Conservation (phyloP, 139 green algal species). For the Chlorella sorokiniana region DNA sequence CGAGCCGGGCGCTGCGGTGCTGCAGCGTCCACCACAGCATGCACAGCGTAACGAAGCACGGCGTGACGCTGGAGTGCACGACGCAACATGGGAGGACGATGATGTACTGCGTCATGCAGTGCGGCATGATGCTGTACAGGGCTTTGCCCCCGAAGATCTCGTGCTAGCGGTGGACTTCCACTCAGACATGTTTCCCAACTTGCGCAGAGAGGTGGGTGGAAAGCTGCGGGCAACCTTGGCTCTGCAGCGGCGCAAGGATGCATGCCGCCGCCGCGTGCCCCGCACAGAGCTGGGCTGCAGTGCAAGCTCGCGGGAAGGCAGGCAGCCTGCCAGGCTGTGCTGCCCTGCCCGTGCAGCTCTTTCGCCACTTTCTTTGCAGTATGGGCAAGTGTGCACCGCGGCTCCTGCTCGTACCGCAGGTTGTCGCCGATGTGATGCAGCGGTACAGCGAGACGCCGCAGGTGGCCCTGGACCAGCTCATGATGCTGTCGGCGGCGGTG, state of each 20-base stretch:
- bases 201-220: not conserved
- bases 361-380: too few species aligned
- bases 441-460: constrained; percentile 7
- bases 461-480: not conserved
- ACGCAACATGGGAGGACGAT: too few species aligned
- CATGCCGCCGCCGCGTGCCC: too few species aligned
- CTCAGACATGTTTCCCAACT: constrained; percentile 5
- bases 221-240: not conserved
- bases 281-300: too few species aligned
- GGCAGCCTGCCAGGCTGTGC: too few species aligned
- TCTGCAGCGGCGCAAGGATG: not conserved
- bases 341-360: too few species aligned
- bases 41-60: too few species aligned
- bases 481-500: constrained; percentile 14
- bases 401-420: not conserved
- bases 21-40: not conserved
- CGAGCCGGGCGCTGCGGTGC: not conserved
- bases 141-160: not conserved
- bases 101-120: too few species aligned
- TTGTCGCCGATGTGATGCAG: constrained; percentile 24
- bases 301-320: too few species aligned
- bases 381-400: too few species aligned
- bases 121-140: too few species aligned
- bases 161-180: constrained; percentile 7
- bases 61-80: too few species aligned